These are phyloP conservation scores for Paramecium caudatum DNA, from an alignment of 73 alveolate species.

Conservation along the genomic window DNA sequence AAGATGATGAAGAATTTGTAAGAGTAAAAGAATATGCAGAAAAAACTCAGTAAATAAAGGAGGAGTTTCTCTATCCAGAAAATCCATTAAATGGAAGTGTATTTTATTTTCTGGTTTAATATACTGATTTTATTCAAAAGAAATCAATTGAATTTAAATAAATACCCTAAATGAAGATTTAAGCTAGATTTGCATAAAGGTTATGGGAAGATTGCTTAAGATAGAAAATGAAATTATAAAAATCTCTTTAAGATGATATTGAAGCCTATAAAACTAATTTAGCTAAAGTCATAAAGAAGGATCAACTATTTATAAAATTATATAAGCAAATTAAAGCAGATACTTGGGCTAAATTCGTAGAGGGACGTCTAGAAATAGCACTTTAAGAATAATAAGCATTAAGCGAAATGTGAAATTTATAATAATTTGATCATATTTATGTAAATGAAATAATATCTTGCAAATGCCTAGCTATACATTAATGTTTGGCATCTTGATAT, in stretches of 20 bases:
- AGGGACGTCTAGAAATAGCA: conserved; percentile 25
- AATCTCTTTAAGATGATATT: neutral
- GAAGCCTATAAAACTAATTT: neutral
- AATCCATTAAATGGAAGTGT: conserved; percentile 10
- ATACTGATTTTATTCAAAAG: neutral
- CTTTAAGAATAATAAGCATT: conserved; percentile 10
- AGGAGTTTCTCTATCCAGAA: conserved; percentile 25
- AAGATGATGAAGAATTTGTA: conserved; percentile 1
- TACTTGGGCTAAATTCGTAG: neutral
- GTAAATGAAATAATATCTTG: neutral
- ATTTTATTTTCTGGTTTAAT: neutral
- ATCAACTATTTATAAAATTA: neutral
- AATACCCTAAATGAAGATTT: neutral
- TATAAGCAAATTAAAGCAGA: neutral
- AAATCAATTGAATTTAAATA: conserved; percentile 27
- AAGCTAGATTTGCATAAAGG: conserved; percentile 21
- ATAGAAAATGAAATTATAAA: neutral
- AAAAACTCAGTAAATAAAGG: neutral
- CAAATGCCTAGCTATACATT: conserved; percentile 26
- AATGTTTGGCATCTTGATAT: conserved; percentile 46
- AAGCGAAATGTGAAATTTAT: neutral
- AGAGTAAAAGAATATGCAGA: conserved; percentile 32
- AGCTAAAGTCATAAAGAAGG: neutral
- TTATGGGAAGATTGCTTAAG: conserved; percentile 46
- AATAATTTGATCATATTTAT: neutral